phyloP scores from a whole-genome alignment of 179 eudicot genomes.

The Sideroxylon spinosum region DNA sequence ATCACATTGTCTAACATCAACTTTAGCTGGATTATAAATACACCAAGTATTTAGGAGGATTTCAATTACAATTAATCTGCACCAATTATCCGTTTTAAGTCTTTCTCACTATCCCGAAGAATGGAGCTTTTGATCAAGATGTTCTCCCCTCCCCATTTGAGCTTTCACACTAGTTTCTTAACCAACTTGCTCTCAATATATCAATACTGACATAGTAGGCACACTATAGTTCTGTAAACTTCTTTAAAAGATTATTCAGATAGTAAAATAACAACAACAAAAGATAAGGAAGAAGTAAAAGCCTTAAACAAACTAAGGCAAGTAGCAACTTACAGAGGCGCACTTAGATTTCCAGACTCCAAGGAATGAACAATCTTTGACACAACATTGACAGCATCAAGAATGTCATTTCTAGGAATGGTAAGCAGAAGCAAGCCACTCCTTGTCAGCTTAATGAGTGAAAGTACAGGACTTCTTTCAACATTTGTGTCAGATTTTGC shows the following conservation, averaged over 20 bases:
- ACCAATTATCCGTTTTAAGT: no score
- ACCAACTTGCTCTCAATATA: no score
- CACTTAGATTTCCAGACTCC: conserved; percentile 48
- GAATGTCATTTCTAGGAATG: conserved; percentile 37
- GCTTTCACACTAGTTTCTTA: no score
- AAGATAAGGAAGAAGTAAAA: conserved; percentile 2
- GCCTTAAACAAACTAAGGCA: neutral
- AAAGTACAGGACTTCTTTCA: conserved; percentile 34
- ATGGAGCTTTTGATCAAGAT: no score
- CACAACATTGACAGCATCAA: conserved; percentile 40
- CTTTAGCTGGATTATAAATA: no score
- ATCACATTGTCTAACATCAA: no score
- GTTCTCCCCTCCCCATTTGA: no score
- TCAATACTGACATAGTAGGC: no score
- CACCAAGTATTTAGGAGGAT: no score
- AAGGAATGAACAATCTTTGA: conserved; percentile 42
- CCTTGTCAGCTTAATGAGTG: conserved; percentile 65
- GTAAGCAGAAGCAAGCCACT: conserved; percentile 72
- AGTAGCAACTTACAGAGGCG: conserved; percentile 61
- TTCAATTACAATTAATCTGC: no score
- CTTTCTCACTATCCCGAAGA: no score
- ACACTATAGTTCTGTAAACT: neutral
- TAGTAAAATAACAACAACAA: neutral
- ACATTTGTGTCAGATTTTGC: conserved; percentile 21
- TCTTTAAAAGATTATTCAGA: neutral